Evolutionary conservation across 805 yeast genomes (phyloP), one percentile per base, ranked within the genome.

Genomic region (Cyberlindnera xylosilytica): DNA sequence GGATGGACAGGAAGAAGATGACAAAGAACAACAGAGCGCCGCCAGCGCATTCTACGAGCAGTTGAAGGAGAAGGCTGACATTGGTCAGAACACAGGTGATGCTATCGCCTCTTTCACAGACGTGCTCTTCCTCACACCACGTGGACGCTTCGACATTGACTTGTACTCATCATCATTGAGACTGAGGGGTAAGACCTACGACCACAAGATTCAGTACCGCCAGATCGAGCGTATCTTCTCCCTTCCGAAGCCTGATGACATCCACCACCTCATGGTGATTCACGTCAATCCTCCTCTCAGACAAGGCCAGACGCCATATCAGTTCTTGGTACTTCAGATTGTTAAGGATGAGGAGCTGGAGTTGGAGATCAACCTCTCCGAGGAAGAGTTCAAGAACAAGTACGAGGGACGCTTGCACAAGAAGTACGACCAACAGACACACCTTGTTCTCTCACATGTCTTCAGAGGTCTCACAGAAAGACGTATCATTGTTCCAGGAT

Each of bases 111-210:
- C 97, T 6, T 90, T 91, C 68, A 78, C 85, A 38, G 98, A 91
- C 56, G 80, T 90, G 4, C 73, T 91, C 61, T 88, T 93, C 73
- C 78, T 93, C 45, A 93, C 98, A 1, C 99, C 99, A 57, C 83
- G 99, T 75, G 99, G 99, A 51, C 91, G 99, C 65, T 93, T 90
- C 63, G 98, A 93, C 63, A 85, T 93, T 55, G 97, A 91, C 64
- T 83, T 93, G 81, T 93, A 87, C 65, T 81, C 87, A 27, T 77
- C 79, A 23, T 85, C 93, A 39, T 77, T 93, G 65, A 81, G 98
- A 60, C 74, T 93, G 39, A 81, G 99, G 57, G 99, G 99, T 62
- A 93, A 91, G 66, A 93, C 98, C 2, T 93, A 93, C 67, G 99
- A 93, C 63, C 95, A 93, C 73, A 93, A 91, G 67, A 77, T 93